Percentiles rank a stretch among this genome's conserved stretches.
Conservation (phyloP, 1,139 yeast species). For the Candida sanyaensis region DNA sequence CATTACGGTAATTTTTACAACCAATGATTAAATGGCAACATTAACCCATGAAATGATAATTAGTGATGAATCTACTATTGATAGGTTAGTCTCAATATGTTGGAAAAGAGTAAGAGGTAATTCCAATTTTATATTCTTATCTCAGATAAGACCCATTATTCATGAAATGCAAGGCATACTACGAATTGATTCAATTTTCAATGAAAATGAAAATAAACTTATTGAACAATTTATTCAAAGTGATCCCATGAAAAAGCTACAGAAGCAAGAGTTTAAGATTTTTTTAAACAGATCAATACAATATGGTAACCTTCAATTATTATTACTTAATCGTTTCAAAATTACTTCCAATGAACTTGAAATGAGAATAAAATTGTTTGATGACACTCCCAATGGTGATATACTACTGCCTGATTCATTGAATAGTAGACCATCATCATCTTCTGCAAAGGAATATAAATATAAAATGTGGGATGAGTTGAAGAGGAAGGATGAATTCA, state of each 20-base stretch:
- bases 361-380: not conserved
- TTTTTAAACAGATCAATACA: conserved; percentile 33
- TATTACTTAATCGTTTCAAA: conserved; percentile 27
- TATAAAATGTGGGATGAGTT: conserved; percentile 6
- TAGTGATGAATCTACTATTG: conserved; percentile 9
- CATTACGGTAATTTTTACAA: not conserved
- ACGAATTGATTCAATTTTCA: conserved; percentile 23
- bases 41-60: not conserved
- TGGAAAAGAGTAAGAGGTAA: conserved; percentile 25
- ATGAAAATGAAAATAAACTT: conserved; percentile 25
- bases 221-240: conserved; percentile 28
- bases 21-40: not conserved
- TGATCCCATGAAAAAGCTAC: conserved; percentile 30
- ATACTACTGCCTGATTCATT: not conserved
- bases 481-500: conserved; percentile 5
- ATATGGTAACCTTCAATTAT: conserved; percentile 21
- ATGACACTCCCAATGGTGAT: not conserved
- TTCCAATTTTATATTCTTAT: conserved; percentile 26
- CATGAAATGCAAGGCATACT: conserved; percentile 28
- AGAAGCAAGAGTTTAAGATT: conserved; percentile 26
- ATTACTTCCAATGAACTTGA: conserved; percentile 17
- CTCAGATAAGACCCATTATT: conserved; percentile 29
- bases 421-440: not conserved
- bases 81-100: conserved; percentile 26
- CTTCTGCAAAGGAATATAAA: not conserved